These are phyloP conservation scores for Ascomycota sp. DNA, from an alignment of 2,329 filamentous ascomycete species.

Conservation along the genomic window DNA sequence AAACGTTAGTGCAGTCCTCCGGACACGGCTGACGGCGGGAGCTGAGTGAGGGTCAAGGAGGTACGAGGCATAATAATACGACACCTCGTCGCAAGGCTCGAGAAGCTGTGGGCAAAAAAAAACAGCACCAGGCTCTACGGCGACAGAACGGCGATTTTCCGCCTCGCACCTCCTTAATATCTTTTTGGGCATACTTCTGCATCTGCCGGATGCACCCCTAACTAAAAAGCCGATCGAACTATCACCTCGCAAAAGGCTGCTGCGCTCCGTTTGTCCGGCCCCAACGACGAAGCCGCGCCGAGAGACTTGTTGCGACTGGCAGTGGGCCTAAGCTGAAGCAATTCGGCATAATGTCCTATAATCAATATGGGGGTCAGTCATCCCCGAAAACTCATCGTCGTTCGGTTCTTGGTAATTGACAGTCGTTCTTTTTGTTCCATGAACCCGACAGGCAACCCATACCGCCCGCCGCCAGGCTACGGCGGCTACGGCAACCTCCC, in stretches of 20 bases:
- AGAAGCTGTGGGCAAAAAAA: no score
- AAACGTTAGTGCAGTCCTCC: no score
- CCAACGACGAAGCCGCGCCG: background rate
- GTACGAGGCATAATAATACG: background rate
- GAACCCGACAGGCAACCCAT: slow-evolving; percentile 30
- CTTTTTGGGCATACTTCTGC: no score
- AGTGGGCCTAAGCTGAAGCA: background rate
- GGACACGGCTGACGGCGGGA: no score
- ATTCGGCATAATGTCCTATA: slow-evolving; percentile 29
- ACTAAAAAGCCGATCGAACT: no score
- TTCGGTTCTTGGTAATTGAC: no score
- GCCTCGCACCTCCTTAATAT: background rate
- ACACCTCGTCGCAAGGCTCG: no score
- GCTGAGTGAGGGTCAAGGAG: background rate
- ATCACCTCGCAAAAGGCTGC: background rate
- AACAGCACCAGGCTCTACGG: background rate
- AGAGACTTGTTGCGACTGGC: slow-evolving; percentile 4
- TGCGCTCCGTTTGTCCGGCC: background rate
- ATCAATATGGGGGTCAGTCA: slow-evolving; percentile 35
- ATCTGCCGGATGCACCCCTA: no score
- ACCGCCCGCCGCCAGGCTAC: slow-evolving; percentile 61
- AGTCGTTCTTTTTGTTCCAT: background rate
- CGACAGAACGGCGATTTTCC: background rate
- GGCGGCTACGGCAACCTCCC: slow-evolving; percentile 41
- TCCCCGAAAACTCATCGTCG: no score